Base-by-base conservation (phyloP, 768 basidiomycete genomes). In the Tricholomella constricta region DNA sequence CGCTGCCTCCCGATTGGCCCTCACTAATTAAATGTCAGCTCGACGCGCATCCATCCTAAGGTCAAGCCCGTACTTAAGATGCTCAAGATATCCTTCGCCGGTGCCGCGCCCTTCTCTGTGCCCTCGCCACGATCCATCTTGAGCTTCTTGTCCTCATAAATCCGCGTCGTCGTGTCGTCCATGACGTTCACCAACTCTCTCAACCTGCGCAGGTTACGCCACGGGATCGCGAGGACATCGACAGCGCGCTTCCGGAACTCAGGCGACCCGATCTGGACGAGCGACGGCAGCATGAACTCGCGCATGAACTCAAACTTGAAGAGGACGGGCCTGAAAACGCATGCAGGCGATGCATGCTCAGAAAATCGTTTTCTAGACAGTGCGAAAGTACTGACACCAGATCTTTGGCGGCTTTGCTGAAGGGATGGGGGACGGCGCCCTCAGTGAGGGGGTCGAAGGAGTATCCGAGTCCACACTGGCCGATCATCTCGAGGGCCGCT, bases 61-160 rank as follows among this genome's bases (percentile, higher is more conserved):
- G 4, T 8, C 19, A 9, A 4, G 6, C 23, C 7, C 48, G 42
- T 50, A 70, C 69, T 59, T 8, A 70, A 51, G 34, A 67, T 62
- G 25, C 65, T 67, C 51, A 70, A 63, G 45, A 72, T 62, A 41
- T 70, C 69, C 32, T 68, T 69, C 8, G 67, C 63, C 29, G 66
- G 59, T 0, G 67, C 68, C 15, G 72, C 54, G 45, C 72, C 68
- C n/a, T 68, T 56, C n/a, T 56, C 15, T 1, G 62, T 56, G 2
- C 65, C 62, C 12, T 66, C 63, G 6, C 68, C 68, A 27, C 44
- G 34, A 23, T 49, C 52, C 17, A 75, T 48, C 2, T 68, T 68
- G 17, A 17, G 45, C 53, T 70, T 73, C 64, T 75, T 77, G 20
- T 58, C 55, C 14, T 69, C 59, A 17, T 72, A 71, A 17, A 77